A percentile compares a stretch with the other conserved stretches of the same genome.
Evolutionary conservation across 179 eudicot species (phyloP).

Genomic region (Spergularia azorica): DNA sequence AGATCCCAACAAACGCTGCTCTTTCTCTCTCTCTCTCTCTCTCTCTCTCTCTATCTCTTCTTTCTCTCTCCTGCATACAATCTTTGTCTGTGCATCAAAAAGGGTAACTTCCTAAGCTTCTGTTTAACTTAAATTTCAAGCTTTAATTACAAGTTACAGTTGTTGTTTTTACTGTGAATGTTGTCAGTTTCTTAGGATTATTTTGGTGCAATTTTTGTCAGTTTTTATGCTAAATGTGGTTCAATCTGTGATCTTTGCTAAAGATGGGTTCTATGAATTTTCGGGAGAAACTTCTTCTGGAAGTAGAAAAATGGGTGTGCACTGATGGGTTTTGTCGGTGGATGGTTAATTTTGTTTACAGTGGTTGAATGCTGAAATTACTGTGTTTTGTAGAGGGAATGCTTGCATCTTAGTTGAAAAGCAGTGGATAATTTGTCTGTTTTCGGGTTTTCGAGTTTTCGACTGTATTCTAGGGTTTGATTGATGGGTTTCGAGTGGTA

Average conservation of each 20-base stretch:
- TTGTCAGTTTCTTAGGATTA: not conserved
- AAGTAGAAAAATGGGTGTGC: not conserved
- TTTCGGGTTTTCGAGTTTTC: not conserved
- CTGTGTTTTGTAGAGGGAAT: not conserved
- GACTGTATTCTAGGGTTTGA: not conserved
- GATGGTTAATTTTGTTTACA: not conserved
- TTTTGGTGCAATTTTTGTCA: not conserved
- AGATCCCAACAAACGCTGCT: not conserved
- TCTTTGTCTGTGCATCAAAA: not conserved
- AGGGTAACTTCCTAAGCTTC: not conserved
- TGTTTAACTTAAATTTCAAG: not conserved
- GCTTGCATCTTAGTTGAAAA: not conserved
- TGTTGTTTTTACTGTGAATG: not conserved
- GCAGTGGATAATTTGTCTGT: not conserved
- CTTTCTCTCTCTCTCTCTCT: not conserved
- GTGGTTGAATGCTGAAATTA: slow-evolving; percentile 6
- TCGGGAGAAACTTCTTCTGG: not conserved
- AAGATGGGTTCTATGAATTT: not conserved
- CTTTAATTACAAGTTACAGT: not conserved
- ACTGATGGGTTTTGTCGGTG: slow-evolving; percentile 3
- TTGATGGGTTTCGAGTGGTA: slow-evolving; percentile 6
- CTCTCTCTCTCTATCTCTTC: not conserved
- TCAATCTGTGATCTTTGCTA: slow-evolving; percentile 3
- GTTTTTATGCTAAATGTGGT: slow-evolving; percentile 8
- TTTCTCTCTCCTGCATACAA: not conserved